Conservation (phyloP, 305 asterid genomes). For the Andrographis paniculata region DNA sequence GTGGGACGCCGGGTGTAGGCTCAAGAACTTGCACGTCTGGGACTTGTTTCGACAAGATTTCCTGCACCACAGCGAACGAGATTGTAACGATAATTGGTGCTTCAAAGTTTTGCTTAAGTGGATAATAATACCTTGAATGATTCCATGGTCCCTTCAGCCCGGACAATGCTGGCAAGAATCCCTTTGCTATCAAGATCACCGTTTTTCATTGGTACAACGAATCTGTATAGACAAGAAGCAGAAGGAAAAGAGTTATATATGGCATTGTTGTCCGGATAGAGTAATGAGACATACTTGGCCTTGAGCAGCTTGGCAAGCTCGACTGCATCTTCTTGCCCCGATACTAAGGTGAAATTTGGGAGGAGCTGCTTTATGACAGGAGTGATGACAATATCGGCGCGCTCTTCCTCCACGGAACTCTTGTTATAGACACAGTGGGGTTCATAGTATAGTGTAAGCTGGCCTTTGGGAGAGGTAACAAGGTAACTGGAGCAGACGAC, state of each 20-base stretch:
- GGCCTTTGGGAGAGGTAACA: conserved; percentile 50
- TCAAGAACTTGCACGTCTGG: conserved; percentile 55
- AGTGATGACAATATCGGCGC: conserved; percentile 68
- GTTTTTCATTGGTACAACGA: conserved; percentile 69
- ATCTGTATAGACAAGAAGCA: conserved; percentile 30
- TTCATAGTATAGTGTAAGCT: conserved; percentile 59
- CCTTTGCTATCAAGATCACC: conserved; percentile 91
- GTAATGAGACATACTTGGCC: conserved; percentile 42
- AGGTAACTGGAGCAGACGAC: conserved; percentile 50
- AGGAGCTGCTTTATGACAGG: conserved; percentile 82
- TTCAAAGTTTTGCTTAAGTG: not conserved
- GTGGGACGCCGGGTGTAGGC: conserved; percentile 67
- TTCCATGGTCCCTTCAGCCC: conserved; percentile 58
- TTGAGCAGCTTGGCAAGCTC: conserved; percentile 59
- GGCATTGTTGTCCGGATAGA: not conserved
- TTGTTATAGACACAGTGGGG: conserved; percentile 80
- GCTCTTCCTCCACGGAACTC: conserved; percentile 38
- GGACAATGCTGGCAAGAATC: conserved; percentile 46
- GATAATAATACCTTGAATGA: conserved; percentile 64
- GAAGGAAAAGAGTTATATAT: conserved; percentile 5
- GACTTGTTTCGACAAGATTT: conserved; percentile 45
- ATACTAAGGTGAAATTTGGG: conserved; percentile 66
- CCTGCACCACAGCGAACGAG: conserved; percentile 31
- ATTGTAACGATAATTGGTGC: not conserved
- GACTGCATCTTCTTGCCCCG: conserved; percentile 93